Conservation (phyloP, 2,329 filamentous ascomycete species). For the Talaromyces sp. region DNA sequence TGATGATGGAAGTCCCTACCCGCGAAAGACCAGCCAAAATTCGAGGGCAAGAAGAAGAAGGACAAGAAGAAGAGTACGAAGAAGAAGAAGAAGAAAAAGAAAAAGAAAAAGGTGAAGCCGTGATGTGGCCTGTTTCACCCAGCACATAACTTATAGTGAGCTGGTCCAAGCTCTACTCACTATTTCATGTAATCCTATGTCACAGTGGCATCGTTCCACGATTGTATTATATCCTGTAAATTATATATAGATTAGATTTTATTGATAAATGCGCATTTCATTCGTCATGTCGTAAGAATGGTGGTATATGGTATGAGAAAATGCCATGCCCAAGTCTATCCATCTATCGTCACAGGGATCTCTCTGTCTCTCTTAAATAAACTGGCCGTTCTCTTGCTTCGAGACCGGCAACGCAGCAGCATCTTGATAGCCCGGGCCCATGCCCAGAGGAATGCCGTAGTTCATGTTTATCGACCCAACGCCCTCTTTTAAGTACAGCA, state of each 20-base stretch:
- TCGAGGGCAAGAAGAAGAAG: neutral
- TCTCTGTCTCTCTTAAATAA: neutral
- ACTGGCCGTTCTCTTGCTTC: neutral
- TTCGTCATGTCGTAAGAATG: neutral
- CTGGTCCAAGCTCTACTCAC: neutral
- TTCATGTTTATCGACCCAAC: conserved; percentile 39
- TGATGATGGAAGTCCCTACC: conserved; percentile 26
- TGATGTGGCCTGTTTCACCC: neutral
- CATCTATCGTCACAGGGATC: neutral
- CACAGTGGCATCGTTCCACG: neutral
- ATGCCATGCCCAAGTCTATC: neutral
- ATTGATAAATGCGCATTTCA: neutral
- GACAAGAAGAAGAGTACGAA: neutral
- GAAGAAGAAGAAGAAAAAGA: neutral
- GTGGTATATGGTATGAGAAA: neutral
- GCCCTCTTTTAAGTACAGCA: conserved; percentile 68
- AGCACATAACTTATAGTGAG: neutral
- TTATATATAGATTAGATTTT: neutral
- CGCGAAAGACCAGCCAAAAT: neutral
- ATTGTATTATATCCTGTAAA: neutral
- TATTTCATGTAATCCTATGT: neutral
- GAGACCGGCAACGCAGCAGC: neutral
- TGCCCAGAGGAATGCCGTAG: conserved; percentile 23
- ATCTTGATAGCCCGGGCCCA: neutral
- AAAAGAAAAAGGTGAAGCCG: neutral